These are phyloP conservation scores for Purpureocillium lavendulum DNA, from an alignment of 2,329 filamentous ascomycete species.

Conservation along the genomic window DNA sequence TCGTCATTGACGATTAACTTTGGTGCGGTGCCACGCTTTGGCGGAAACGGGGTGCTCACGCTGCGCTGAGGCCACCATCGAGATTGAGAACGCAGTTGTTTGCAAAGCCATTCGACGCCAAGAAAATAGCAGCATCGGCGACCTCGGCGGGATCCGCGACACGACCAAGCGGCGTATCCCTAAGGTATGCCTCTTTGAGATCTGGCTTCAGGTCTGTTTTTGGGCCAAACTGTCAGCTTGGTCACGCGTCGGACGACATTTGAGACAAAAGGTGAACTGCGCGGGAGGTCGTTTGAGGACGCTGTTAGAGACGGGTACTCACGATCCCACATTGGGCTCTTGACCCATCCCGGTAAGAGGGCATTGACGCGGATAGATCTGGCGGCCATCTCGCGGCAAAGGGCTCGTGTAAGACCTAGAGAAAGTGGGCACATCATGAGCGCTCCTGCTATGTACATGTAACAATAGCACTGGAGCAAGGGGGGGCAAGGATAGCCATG, in stretches of 20 bases:
- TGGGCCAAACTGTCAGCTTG: conserved; percentile 29
- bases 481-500: conserved; percentile 1
- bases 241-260: too few species aligned
- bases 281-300: too few species aligned
- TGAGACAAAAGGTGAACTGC: too few species aligned
- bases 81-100: conserved; percentile 83
- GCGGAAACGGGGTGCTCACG: conserved; percentile 25
- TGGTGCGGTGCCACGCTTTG: conserved; percentile 1
- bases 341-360: conserved; percentile 74
- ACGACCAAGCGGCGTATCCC: conserved; percentile 54
- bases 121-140: conserved; percentile 73
- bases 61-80: conserved; percentile 73
- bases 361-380: conserved; percentile 67
- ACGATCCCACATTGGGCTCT: conserved; percentile 74
- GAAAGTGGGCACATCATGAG: conserved; percentile 2
- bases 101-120: conserved; percentile 70
- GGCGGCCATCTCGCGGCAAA: conserved; percentile 53
- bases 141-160: conserved; percentile 64
- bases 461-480: conserved; percentile 5
- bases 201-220: conserved; percentile 30
- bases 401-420: conserved; percentile 58
- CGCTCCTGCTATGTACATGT: conserved; percentile 6
- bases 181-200: conserved; percentile 28
- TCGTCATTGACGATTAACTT: conserved; percentile 58
- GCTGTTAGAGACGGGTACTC: conserved; percentile 18